phyloP scores from a whole-genome alignment of 768 basidiomycete genomes.

The Chalciporus sphaerocephalus region DNA sequence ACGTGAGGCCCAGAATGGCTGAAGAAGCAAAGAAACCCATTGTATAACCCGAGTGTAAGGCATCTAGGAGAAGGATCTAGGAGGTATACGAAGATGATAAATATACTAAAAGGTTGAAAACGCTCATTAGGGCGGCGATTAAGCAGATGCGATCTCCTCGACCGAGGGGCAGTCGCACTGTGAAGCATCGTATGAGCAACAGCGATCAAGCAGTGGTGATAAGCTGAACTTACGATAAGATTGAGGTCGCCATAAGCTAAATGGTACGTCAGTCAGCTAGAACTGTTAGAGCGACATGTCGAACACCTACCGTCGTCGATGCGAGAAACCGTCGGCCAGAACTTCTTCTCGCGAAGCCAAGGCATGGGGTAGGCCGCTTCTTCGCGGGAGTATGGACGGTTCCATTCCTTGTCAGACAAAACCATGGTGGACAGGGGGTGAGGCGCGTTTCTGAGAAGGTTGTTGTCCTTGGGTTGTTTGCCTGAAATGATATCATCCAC shows the following conservation, averaged over 20 bases:
- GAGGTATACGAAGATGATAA: constrained; percentile 19
- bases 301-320: constrained; percentile 83
- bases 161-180: constrained; percentile 87
- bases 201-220: not conserved
- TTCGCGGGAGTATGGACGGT: constrained; percentile 85
- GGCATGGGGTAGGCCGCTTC: constrained; percentile 87
- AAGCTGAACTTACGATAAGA: constrained; percentile 59
- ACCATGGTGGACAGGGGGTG: constrained; percentile 78
- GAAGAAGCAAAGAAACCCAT: constrained; percentile 43
- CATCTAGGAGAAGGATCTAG: constrained; percentile 23
- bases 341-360: constrained; percentile 83
- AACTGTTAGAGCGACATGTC: not conserved
- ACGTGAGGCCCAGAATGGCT: constrained; percentile 39
- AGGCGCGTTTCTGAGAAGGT: constrained; percentile 90
- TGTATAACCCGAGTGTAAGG: constrained; percentile 21
- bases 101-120: constrained; percentile 5
- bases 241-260: constrained; percentile 91
- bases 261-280: constrained; percentile 7
- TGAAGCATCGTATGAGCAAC: constrained; percentile 7
- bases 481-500: constrained; percentile 84
- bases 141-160: constrained; percentile 59
- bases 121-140: not conserved
- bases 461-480: constrained; percentile 86
- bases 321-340: constrained; percentile 92
- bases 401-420: constrained; percentile 78